Evolutionary conservation across 495 filamentous ascomycete species (phyloP), one percentile per base, ranked within the genome.

Genomic region (Talaromyces stipitatus): DNA sequence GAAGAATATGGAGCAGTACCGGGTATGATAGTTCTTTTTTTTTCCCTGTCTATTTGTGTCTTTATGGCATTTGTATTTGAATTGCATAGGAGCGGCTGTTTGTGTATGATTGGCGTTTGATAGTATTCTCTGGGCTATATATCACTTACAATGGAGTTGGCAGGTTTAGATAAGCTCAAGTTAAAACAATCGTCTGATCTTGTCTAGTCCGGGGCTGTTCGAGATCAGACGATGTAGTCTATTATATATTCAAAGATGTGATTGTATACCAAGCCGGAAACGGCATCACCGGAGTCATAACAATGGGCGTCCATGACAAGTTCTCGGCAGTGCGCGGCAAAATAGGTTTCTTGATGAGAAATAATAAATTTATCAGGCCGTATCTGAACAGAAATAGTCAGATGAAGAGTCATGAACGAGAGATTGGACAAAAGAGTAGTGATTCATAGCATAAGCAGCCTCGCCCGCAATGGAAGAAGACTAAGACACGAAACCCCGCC

Each of bases 1-100:
- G 68, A 79, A 77, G 64, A 79, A 78, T 54, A 82, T 82, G 77
- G 72, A 72, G 36, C 76, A 78, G 55, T 80, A 76, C 62, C 73
- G 73, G 30, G 71, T 73, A 29, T 77, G 64, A 66, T 50, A 29
- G 12, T 12, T 30, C 5, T 18, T 24, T 28, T 26, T 50, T n/a
- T n/a, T n/a, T n/a, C n/a, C n/a, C n/a, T 18, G 24, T 38, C 61
- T 23, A 4, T 48, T 36, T 59, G 23, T n/a, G 36, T 30, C 33
- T 58, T 58, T 23, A 30, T 16, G n/a, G 48, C 5, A 16, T 7
- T 27, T 23, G 47, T 26, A n/a, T 47, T 33, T 48, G 36, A 14
- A 18, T 18, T 41, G 36, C 36, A 41, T 41, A 41, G 36, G 18
- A 41, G 36, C 36, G 36, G 36, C 36, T 41, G 36, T 41, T 33